Conservation (phyloP, 169 alveolate genomes). For the Plasmodium chabaudi region DNA sequence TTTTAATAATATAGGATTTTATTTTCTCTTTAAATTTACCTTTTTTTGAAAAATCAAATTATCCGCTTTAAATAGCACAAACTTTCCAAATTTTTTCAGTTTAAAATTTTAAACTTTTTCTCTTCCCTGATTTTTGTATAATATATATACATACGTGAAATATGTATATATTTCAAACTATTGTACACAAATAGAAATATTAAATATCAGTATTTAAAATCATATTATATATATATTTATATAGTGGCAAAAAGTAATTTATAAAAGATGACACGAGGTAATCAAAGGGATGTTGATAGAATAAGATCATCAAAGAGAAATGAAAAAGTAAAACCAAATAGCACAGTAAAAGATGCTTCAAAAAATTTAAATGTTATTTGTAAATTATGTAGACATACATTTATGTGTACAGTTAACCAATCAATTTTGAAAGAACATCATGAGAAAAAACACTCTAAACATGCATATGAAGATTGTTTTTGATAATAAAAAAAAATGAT, state of each 20-base stretch:
- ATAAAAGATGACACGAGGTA: slow-evolving; percentile 86
- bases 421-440: slow-evolving; percentile 86
- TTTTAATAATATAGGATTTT: not conserved
- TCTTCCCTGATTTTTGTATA: no score
- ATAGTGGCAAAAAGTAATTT: no score
- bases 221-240: no score
- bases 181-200: no score
- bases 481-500: slow-evolving; percentile 1
- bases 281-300: slow-evolving; percentile 89
- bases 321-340: slow-evolving; percentile 81
- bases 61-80: no score
- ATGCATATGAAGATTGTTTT: slow-evolving; percentile 84
- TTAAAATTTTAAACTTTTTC: no score
- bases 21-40: not conserved
- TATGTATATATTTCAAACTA: no score
- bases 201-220: no score
- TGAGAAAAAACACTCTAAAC: slow-evolving; percentile 85
- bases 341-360: slow-evolving; percentile 83
- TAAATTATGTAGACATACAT: slow-evolving; percentile 84
- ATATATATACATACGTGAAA: no score
- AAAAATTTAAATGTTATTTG: slow-evolving; percentile 85
- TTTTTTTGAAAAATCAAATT: no score
- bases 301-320: slow-evolving; percentile 84
- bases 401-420: slow-evolving; percentile 88
- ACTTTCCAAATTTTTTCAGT: no score